phyloP scores from a whole-genome alignment of 345 rosid species.

The Noccaea bulbosa region DNA sequence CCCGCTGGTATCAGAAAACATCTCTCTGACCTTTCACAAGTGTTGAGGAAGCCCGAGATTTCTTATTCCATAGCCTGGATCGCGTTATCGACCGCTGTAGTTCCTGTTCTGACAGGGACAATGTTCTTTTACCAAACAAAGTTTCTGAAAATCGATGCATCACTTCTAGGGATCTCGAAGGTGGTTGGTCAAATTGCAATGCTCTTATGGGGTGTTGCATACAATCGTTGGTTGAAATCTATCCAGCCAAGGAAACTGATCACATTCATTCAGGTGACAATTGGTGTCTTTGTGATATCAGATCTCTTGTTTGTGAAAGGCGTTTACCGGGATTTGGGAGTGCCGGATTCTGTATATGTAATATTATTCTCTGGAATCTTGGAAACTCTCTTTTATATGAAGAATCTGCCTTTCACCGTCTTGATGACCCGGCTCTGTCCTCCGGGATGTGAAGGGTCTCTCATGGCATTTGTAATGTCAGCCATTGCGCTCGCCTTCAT shows the following conservation, averaged over 20 bases:
- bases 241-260: constrained; percentile 68
- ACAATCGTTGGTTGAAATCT: constrained; percentile 59
- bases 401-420: constrained; percentile 78
- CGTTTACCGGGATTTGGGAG: constrained; percentile 59
- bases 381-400: constrained; percentile 74
- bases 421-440: constrained; percentile 76
- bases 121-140: constrained; percentile 95
- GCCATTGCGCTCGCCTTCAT: constrained; percentile 74
- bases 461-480: constrained; percentile 81
- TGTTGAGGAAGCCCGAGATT: constrained; percentile 66
- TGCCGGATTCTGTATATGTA: constrained; percentile 66
- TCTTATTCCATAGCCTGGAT: constrained; percentile 72
- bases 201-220: constrained; percentile 79
- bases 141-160: constrained; percentile 57
- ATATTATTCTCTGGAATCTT: constrained; percentile 64
- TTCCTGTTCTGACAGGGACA: constrained; percentile 85
- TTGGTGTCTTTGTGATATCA: constrained; percentile 68
- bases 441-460: constrained; percentile 87
- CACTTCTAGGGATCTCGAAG: constrained; percentile 74
- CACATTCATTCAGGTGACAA: constrained; percentile 62
- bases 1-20: constrained; percentile 61
- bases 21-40: constrained; percentile 59
- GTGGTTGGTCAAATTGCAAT: constrained; percentile 82
- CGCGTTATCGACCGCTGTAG: constrained; percentile 69
- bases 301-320: constrained; percentile 77